Conservation (phyloP, 2,329 filamentous ascomycete genomes). For the Zasmidium angulare region DNA sequence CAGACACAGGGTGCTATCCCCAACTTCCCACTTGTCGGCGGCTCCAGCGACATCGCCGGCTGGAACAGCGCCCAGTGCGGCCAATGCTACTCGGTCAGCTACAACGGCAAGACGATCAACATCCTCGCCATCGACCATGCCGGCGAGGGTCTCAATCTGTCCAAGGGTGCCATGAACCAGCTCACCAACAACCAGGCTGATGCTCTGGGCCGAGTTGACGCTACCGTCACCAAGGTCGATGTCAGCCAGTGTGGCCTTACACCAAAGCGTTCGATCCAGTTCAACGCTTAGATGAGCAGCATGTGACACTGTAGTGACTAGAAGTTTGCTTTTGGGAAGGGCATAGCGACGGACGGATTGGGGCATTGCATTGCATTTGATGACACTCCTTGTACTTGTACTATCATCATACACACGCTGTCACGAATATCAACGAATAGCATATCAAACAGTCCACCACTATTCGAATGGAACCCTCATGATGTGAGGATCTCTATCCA, state of each 20-base stretch:
- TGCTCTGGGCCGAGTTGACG: slow-evolving; percentile 40
- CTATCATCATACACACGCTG: not conserved
- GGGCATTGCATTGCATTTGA: not conserved
- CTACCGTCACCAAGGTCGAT: slow-evolving; percentile 38
- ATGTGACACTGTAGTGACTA: not conserved
- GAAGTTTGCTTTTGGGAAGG: not conserved
- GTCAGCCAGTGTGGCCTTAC: slow-evolving; percentile 37
- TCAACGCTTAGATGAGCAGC: slow-evolving; percentile 20
- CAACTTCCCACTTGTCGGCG: slow-evolving; percentile 51
- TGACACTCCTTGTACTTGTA: not conserved
- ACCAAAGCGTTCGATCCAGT: slow-evolving; percentile 27
- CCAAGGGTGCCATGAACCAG: slow-evolving; percentile 48
- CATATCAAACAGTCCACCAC: not conserved
- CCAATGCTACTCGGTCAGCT: slow-evolving; percentile 53
- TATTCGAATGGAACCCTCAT: no score
- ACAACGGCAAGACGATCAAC: slow-evolving; percentile 48
- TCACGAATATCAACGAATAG: not conserved
- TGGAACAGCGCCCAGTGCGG: slow-evolving; percentile 53
- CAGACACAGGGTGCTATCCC: slow-evolving; percentile 45
- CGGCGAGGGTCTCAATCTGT: slow-evolving; percentile 51
- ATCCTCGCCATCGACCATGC: slow-evolving; percentile 51
- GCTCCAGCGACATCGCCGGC: slow-evolving; percentile 47
- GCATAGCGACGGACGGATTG: not conserved
- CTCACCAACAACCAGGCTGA: slow-evolving; percentile 50
- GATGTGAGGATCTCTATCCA: no score